Percentiles rank a stretch among this genome's conserved stretches.
These are phyloP conservation scores for Macrophomina pseudophaseolina DNA, from an alignment of 2,329 filamentous ascomycete genomes.

Conservation along the genomic window DNA sequence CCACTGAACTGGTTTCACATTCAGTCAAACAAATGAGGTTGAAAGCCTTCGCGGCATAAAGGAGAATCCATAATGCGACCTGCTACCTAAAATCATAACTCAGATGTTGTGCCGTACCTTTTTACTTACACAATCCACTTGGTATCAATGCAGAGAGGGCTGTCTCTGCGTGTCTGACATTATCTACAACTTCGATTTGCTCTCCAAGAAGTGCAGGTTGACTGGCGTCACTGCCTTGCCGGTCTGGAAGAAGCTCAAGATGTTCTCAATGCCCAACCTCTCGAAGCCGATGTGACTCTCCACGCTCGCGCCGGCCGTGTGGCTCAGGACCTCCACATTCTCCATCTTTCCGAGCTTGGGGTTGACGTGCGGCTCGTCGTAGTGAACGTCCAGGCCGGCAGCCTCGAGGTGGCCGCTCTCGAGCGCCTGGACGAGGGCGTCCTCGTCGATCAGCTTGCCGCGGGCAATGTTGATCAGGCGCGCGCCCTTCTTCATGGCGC, in stretches of 20 bases:
- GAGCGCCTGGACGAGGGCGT: constrained; percentile 53
- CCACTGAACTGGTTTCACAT: no score
- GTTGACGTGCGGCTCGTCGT: constrained; percentile 58
- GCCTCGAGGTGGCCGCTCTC: constrained; percentile 55
- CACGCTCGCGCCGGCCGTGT: constrained; percentile 70
- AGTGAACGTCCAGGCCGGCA: constrained; percentile 59
- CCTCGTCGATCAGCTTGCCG: constrained; percentile 58
- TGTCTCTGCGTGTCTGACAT: background rate
- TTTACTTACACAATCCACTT: background rate
- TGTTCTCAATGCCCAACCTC: constrained; percentile 69
- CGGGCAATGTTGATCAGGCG: constrained; percentile 60
- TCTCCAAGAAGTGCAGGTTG: constrained; percentile 61
- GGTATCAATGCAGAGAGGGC: constrained; percentile 16
- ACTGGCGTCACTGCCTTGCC: constrained; percentile 64
- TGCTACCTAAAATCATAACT: background rate
- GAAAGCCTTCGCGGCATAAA: background rate
- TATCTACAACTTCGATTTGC: constrained; percentile 32
- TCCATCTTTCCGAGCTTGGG: constrained; percentile 50
- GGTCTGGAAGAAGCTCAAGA: constrained; percentile 63
- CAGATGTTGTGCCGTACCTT: background rate
- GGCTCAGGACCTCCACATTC: constrained; percentile 66
- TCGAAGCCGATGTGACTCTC: constrained; percentile 72
- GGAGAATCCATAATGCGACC: background rate
- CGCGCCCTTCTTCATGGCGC: constrained; percentile 54
- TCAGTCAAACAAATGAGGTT: no score